phyloP scores from a whole-genome alignment of 441 rosid genomes.

The Arabidopsis lyrata region DNA sequence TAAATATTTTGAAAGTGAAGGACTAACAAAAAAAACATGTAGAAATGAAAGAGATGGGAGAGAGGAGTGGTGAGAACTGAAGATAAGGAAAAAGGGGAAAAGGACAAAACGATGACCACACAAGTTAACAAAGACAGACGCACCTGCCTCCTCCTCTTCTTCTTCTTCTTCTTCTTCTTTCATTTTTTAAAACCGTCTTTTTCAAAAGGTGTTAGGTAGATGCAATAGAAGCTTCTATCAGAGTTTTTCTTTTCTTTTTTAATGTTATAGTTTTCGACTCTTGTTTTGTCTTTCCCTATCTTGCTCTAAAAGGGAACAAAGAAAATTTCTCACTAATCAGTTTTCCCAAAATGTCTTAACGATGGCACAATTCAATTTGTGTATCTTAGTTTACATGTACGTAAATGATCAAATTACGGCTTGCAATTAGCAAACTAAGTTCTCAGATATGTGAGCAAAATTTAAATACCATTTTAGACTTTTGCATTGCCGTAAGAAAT shows the following conservation, averaged over 20 bases:
- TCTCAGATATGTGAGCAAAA: too few relatives aligned
- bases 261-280: neutral
- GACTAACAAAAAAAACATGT: neutral
- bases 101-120: constrained; percentile 38
- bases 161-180: neutral
- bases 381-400: neutral
- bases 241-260: neutral
- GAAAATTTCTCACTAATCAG: neutral
- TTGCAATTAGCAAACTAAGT: neutral
- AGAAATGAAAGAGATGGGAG: constrained; percentile 29
- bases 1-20: neutral
- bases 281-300: constrained; percentile 28
- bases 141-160: constrained; percentile 37
- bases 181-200: constrained; percentile 16
- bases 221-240: constrained; percentile 42
- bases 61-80: constrained; percentile 40
- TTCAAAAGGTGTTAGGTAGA: constrained; percentile 46
- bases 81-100: constrained; percentile 38
- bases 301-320: constrained; percentile 22
- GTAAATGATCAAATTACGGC: neutral
- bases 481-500: too few relatives aligned
- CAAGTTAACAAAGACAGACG: constrained; percentile 33
- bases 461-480: too few relatives aligned
- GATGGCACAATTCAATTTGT: neutral
- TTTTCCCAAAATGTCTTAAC: constrained; percentile 6